Percentiles rank a stretch among this genome's conserved stretches.
Evolutionary conservation across 495 filamentous ascomycete genomes (phyloP).

Genomic region (Hypoxylon crocopeplum): DNA sequence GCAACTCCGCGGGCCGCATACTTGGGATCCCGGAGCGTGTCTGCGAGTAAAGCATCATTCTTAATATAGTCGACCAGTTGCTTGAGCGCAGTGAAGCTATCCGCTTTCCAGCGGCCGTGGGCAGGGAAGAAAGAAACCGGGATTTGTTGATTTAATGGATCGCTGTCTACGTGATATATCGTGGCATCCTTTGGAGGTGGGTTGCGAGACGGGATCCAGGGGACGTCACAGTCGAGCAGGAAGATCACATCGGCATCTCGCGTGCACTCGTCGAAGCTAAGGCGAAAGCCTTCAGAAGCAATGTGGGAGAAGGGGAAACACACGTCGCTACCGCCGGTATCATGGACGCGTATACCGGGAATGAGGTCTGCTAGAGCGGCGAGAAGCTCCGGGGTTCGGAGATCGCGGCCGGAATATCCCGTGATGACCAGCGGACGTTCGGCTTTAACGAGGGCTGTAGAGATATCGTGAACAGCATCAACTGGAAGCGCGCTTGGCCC

Average conservation of each 20-base stretch:
- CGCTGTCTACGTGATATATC: constrained; percentile 73
- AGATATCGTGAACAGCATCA: constrained; percentile 64
- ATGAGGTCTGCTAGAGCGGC: constrained; percentile 68
- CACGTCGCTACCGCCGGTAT: constrained; percentile 79
- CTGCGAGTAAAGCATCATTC: neutral
- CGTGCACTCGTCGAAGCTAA: constrained; percentile 69
- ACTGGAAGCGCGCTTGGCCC: constrained; percentile 66
- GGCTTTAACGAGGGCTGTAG: constrained; percentile 64
- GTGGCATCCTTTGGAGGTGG: constrained; percentile 57
- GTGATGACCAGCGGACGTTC: constrained; percentile 72
- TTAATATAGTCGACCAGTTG: constrained; percentile 42
- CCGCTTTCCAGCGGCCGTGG: constrained; percentile 45
- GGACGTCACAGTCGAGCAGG: constrained; percentile 78
- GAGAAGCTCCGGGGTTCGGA: constrained; percentile 63
- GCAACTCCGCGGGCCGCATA: constrained; percentile 18
- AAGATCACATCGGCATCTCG: constrained; percentile 75
- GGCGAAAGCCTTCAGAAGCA: constrained; percentile 68
- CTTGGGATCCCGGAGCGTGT: constrained; percentile 16
- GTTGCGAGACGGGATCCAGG: constrained; percentile 70
- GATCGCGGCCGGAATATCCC: constrained; percentile 71
- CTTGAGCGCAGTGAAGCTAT: constrained; percentile 44
- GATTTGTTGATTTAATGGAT: constrained; percentile 76
- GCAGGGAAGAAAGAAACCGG: constrained; percentile 58
- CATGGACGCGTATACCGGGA: constrained; percentile 70
- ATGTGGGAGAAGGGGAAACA: constrained; percentile 74